phyloP scores from a whole-genome alignment of 1,139 yeast genomes.

The Hansenula lynferdii region DNA sequence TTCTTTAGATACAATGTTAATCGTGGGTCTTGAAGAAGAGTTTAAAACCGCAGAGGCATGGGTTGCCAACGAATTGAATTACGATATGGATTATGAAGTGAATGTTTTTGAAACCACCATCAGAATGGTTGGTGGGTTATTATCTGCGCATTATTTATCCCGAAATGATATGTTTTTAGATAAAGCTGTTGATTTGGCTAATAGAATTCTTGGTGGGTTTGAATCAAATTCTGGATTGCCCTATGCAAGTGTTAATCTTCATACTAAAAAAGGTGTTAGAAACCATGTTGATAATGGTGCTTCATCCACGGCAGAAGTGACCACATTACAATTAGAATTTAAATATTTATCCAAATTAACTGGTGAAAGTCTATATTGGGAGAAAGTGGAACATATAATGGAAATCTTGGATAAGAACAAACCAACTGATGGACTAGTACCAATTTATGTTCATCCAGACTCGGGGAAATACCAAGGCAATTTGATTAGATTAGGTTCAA shows the following conservation, averaged over 20 bases:
- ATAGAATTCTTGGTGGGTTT: conserved; percentile 60
- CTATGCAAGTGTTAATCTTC: conserved; percentile 70
- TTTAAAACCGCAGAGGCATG: conserved; percentile 63
- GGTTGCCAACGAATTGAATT: conserved; percentile 57
- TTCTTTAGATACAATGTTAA: conserved; percentile 73
- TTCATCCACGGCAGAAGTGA: conserved; percentile 85
- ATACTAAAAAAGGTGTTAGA: conserved; percentile 52
- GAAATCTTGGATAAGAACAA: conserved; percentile 52
- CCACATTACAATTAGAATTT: conserved; percentile 85
- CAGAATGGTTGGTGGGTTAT: conserved; percentile 87
- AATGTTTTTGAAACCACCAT: conserved; percentile 92
- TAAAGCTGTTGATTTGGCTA: conserved; percentile 72
- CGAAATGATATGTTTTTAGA: conserved; percentile 67
- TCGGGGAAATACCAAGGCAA: conserved; percentile 64
- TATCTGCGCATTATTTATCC: conserved; percentile 75
- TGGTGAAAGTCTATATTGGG: conserved; percentile 78
- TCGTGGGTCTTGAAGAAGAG: conserved; percentile 74
- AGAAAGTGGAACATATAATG: conserved; percentile 70
- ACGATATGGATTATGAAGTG: conserved; percentile 68
- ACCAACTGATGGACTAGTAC: conserved; percentile 75
- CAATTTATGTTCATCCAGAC: conserved; percentile 73
- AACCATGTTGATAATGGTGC: conserved; percentile 68
- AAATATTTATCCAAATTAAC: conserved; percentile 78
- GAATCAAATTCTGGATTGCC: conserved; percentile 66
- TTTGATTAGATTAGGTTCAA: conserved; percentile 74